phyloP scores from a whole-genome alignment of 768 basidiomycete genomes.

The Termitomyces sp. region DNA sequence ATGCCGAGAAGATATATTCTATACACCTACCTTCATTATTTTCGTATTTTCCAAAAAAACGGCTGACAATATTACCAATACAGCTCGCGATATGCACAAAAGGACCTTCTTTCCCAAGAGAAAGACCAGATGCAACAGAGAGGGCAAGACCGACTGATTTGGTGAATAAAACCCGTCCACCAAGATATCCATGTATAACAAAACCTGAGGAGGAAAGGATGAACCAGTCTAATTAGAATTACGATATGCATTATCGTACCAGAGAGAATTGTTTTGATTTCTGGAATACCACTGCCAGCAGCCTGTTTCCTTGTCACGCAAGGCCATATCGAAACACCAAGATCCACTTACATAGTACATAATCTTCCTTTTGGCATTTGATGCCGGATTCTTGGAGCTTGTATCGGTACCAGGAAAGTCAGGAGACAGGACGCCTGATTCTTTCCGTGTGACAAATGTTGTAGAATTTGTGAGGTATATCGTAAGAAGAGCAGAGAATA shows the following conservation, averaged over 20 bases:
- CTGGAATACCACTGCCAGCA: constrained; percentile 93
- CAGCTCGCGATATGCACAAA: constrained; percentile 94
- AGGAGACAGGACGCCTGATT: constrained; percentile 64
- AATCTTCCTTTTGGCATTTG: constrained; percentile 50
- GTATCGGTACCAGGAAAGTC: constrained; percentile 33
- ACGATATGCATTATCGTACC: constrained; percentile 34
- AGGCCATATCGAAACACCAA: neutral
- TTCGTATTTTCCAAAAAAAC: constrained; percentile 86
- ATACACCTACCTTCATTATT: constrained; percentile 81
- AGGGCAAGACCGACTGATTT: constrained; percentile 88
- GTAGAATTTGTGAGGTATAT: constrained; percentile 85
- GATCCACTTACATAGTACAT: constrained; percentile 71
- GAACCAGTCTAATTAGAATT: neutral
- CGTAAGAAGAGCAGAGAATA: constrained; percentile 73
- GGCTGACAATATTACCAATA: constrained; percentile 88
- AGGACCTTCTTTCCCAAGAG: constrained; percentile 64
- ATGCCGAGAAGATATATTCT: neutral
- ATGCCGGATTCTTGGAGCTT: constrained; percentile 3
- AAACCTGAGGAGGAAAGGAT: constrained; percentile 54
- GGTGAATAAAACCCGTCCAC: constrained; percentile 81
- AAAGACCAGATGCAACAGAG: constrained; percentile 88
- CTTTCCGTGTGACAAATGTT: constrained; percentile 84
- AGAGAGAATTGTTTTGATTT: constrained; percentile 92
- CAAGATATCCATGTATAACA: constrained; percentile 96
- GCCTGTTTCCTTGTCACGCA: constrained; percentile 41